Evolutionary conservation across 257 asterid genomes (phyloP).

Genomic region (Lithospermum erythrorhizon): DNA sequence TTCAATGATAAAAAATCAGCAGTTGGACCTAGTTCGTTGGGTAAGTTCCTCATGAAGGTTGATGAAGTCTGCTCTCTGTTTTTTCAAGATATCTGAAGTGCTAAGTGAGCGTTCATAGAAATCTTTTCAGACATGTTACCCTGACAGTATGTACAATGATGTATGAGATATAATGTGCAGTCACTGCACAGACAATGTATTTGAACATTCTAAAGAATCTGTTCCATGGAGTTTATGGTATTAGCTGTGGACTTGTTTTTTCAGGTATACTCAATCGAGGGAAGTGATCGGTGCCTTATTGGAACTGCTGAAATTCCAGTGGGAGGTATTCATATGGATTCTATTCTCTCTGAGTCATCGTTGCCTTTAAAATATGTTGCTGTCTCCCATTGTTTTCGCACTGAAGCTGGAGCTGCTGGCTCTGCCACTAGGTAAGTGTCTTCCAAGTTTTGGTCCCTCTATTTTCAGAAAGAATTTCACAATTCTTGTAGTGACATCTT

Average conservation of each 20-base stretch:
- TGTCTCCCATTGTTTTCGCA: slow-evolving; percentile 91
- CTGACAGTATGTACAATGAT: not conserved
- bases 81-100: not conserved
- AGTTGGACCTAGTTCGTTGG: not conserved
- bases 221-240: not conserved
- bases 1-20: not conserved
- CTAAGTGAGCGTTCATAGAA: not conserved
- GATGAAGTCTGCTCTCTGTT: not conserved
- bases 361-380: slow-evolving; percentile 88
- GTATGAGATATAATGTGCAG: slow-evolving; percentile 1
- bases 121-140: not conserved
- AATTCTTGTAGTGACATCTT: too few relatives aligned
- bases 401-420: slow-evolving; percentile 99
- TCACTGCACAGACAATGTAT: not conserved
- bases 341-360: slow-evolving; percentile 63
- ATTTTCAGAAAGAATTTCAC: too few relatives aligned
- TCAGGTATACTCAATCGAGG: slow-evolving; percentile 94
- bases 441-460: not conserved
- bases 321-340: slow-evolving; percentile 96
- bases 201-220: not conserved
- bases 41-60: not conserved
- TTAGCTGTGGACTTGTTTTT: slow-evolving; percentile 13
- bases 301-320: slow-evolving; percentile 99
- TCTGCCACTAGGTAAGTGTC: slow-evolving; percentile 62
- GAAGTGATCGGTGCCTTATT: slow-evolving; percentile 87